Percentiles rank a stretch among this genome's conserved stretches.
Evolutionary conservation across 805 yeast species (phyloP).

Genomic region (Brettanomyces sp.): DNA sequence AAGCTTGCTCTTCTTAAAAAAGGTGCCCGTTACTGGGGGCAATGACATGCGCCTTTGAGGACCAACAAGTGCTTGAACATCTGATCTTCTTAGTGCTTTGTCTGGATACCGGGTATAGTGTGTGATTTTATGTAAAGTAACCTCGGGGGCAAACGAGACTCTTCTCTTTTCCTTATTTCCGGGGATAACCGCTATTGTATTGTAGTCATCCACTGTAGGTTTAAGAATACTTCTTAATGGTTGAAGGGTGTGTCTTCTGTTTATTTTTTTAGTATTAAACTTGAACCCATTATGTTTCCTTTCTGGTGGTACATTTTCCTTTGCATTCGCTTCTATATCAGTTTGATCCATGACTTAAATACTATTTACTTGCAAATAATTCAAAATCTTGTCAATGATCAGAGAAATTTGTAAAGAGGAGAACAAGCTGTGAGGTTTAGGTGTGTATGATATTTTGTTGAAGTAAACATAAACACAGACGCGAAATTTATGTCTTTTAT

Average conservation of each 20-base stretch:
- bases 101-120: slow-evolving; percentile 10
- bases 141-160: slow-evolving; percentile 73
- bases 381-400: too few species aligned
- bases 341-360: too few species aligned
- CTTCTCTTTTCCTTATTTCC: slow-evolving; percentile 32
- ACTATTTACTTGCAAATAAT: too few species aligned
- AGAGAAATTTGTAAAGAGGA: too few species aligned
- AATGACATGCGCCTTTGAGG: slow-evolving; percentile 4
- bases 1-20: neutral
- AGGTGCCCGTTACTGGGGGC: neutral
- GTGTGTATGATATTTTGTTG: too few species aligned
- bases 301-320: slow-evolving; percentile 1
- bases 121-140: slow-evolving; percentile 43
- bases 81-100: slow-evolving; percentile 1
- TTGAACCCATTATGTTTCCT: neutral
- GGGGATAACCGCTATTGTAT: slow-evolving; percentile 30
- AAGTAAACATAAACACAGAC: too few species aligned
- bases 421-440: too few species aligned
- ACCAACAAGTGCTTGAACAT: neutral
- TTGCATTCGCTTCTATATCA: neutral
- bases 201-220: slow-evolving; percentile 20
- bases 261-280: slow-evolving; percentile 4
- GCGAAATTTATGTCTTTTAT: too few species aligned
- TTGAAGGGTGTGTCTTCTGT: slow-evolving; percentile 26
- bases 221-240: slow-evolving; percentile 33